Conservation (phyloP, 176 grass and related monocot genomes). For the Lolium multiflorum region DNA sequence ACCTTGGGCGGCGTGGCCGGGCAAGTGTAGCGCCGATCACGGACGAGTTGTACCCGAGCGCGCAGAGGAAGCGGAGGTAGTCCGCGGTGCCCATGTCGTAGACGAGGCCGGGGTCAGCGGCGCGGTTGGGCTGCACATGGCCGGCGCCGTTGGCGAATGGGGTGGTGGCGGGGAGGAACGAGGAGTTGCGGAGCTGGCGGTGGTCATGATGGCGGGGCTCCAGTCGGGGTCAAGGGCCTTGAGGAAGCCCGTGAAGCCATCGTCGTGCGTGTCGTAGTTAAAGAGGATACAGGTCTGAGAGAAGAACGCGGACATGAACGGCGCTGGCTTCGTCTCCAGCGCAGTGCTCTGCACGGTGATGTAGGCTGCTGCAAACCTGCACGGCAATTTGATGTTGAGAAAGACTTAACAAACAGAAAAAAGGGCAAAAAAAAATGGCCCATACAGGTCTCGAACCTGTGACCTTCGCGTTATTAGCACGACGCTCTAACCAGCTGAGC, state of each 20-base stretch:
- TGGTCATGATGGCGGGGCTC: slow-evolving; percentile 95
- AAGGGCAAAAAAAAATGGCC: slow-evolving; percentile 34
- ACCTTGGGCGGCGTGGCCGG: slow-evolving; percentile 36
- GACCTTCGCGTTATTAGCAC: slow-evolving; percentile 99
- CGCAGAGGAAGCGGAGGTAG: slow-evolving; percentile 81
- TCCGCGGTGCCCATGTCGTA: slow-evolving; percentile 68
- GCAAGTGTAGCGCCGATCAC: slow-evolving; percentile 54
- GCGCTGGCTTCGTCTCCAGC: slow-evolving; percentile 75
- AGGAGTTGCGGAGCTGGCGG: slow-evolving; percentile 75
- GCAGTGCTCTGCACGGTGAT: slow-evolving; percentile 63
- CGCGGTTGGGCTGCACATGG: slow-evolving; percentile 75
- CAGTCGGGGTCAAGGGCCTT: slow-evolving; percentile 72
- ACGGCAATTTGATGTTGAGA: background rate
- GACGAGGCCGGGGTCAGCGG: slow-evolving; percentile 85
- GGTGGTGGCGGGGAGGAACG: slow-evolving; percentile 53
- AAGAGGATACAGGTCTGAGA: slow-evolving; percentile 69
- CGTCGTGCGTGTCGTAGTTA: slow-evolving; percentile 83
- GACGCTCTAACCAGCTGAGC: slow-evolving; percentile 97
- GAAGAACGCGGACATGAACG: slow-evolving; percentile 93
- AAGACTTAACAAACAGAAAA: background rate
- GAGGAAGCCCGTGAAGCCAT: slow-evolving; percentile 78
- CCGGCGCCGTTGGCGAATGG: slow-evolving; percentile 94
- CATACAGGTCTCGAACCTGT: slow-evolving; percentile 92
- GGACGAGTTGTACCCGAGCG: slow-evolving; percentile 86
- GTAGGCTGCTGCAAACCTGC: slow-evolving; percentile 54